A percentile compares a stretch with the other conserved stretches of the same genome.
These are phyloP conservation scores for Adansonia rubrostipa DNA, from an alignment of 441 rosid genomes.

Conservation along the genomic window DNA sequence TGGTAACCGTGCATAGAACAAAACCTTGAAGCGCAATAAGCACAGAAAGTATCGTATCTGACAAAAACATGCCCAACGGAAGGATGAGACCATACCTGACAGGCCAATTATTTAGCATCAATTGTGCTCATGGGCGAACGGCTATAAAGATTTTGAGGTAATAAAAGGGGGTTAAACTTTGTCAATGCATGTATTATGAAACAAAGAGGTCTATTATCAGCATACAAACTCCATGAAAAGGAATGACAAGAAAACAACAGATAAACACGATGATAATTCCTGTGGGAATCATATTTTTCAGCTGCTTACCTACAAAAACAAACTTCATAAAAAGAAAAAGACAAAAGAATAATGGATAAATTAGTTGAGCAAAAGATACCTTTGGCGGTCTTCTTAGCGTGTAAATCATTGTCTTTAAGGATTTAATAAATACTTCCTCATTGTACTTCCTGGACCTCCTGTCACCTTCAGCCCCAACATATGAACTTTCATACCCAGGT, in stretches of 20 bases:
- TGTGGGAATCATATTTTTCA: neutral
- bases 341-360: neutral
- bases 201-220: neutral
- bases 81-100: too few relatives aligned
- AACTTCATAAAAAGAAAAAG: neutral
- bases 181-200: neutral
- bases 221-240: neutral
- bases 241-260: neutral
- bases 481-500: constrained; percentile 51
- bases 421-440: constrained; percentile 47
- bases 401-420: constrained; percentile 67
- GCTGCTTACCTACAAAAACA: neutral
- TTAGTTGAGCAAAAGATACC: constrained; percentile 34
- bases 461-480: constrained; percentile 39
- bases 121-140: neutral
- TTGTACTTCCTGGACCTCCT: constrained; percentile 44
- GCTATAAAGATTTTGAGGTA: neutral
- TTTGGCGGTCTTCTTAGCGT: constrained; percentile 56
- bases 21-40: too few relatives aligned
- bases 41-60: too few relatives aligned
- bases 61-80: too few relatives aligned
- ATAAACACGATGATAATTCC: neutral
- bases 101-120: neutral
- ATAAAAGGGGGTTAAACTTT: neutral
- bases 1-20: too few relatives aligned